A percentile compares a stretch with the other conserved stretches of the same genome.
phyloP scores from a whole-genome alignment of 2,329 filamentous ascomycete genomes.

The Cryoendolithus antarcticus region DNA sequence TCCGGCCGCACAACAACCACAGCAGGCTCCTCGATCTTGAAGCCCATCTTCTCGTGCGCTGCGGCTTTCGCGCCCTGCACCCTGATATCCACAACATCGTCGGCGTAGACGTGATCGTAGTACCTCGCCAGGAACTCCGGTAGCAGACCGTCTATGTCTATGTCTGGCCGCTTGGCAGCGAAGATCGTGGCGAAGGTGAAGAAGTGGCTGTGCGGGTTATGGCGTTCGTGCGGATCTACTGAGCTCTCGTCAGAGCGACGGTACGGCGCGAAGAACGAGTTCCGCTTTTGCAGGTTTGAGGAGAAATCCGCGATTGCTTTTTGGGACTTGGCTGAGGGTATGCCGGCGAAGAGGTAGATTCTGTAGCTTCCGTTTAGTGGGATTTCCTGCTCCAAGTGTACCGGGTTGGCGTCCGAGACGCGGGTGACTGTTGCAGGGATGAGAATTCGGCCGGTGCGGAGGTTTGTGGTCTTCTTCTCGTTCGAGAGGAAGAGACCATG shows the following conservation, averaged over 20 bases:
- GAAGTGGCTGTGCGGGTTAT: slow-evolving; percentile 76
- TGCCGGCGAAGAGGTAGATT: slow-evolving; percentile 74
- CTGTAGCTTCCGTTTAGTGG: slow-evolving; percentile 81
- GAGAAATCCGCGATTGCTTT: slow-evolving; percentile 61
- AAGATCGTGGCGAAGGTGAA: slow-evolving; percentile 71
- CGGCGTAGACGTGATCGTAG: slow-evolving; percentile 71
- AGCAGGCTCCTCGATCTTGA: slow-evolving; percentile 60
- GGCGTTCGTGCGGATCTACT: slow-evolving; percentile 63
- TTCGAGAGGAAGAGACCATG: slow-evolving; percentile 57
- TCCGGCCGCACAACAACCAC: slow-evolving; percentile 78
- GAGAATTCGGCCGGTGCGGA: slow-evolving; percentile 64
- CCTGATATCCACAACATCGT: slow-evolving; percentile 62
- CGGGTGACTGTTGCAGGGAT: slow-evolving; percentile 71
- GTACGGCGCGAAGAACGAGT: slow-evolving; percentile 62
- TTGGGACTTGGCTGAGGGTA: slow-evolving; percentile 28
- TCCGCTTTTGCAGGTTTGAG: slow-evolving; percentile 48
- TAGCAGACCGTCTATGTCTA: slow-evolving; percentile 61
- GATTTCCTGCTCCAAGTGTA: slow-evolving; percentile 81
- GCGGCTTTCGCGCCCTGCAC: slow-evolving; percentile 59
- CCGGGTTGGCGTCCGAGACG: slow-evolving; percentile 77
- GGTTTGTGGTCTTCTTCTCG: slow-evolving; percentile 40
- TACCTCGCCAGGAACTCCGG: slow-evolving; percentile 63
- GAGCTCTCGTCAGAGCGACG: slow-evolving; percentile 46
- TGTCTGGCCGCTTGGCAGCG: slow-evolving; percentile 50
- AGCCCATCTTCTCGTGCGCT: slow-evolving; percentile 77